Evolutionary conservation across 345 rosid species (phyloP).

Genomic region (Syzygium aromaticum): DNA sequence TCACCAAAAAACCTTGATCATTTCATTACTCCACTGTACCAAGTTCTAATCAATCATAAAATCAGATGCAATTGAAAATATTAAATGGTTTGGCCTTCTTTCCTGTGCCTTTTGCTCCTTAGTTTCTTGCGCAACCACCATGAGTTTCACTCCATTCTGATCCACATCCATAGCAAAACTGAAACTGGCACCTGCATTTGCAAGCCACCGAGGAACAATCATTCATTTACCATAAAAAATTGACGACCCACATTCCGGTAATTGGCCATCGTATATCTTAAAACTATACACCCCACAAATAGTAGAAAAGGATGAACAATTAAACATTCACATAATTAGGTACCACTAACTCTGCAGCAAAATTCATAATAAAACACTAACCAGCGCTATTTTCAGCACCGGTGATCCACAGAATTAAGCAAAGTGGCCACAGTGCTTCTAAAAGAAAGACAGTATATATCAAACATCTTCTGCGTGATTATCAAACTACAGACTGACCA

Average conservation of each 20-base stretch:
- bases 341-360: neutral
- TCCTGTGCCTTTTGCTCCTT: neutral
- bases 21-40: neutral
- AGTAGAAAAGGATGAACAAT: neutral
- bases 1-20: neutral
- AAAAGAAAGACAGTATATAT: neutral
- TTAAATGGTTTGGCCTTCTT: neutral
- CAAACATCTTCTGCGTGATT: neutral
- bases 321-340: neutral
- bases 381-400: accelerated
- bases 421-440: neutral
- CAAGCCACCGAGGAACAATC: neutral
- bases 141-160: slow-evolving; percentile 15
- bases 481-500: neutral
- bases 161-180: slow-evolving; percentile 44
- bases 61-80: neutral
- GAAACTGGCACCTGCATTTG: slow-evolving; percentile 27
- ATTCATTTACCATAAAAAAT: neutral
- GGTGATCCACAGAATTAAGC: neutral
- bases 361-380: neutral
- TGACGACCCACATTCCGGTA: neutral
- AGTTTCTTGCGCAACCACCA: slow-evolving; percentile 17
- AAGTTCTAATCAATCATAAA: neutral
- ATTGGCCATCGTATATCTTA: neutral
- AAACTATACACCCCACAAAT: neutral